A percentile compares a stretch with the other conserved stretches of the same genome.
Evolutionary conservation across 768 basidiomycete species (phyloP).

Genomic region (Boletus bicolor): DNA sequence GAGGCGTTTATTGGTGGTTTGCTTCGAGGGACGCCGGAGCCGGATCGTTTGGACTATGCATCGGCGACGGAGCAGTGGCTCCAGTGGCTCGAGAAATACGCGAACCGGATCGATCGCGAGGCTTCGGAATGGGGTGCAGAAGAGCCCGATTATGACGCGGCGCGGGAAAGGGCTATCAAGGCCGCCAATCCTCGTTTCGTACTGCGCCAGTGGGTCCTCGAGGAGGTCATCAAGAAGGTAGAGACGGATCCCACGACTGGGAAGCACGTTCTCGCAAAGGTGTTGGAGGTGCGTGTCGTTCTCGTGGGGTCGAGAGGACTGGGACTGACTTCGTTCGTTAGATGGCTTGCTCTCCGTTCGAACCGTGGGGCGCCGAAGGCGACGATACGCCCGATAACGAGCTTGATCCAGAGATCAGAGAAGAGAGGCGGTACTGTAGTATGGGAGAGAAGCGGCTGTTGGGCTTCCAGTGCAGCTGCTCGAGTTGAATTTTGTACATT

Average conservation of each 20-base stretch:
- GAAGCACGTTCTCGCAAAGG: constrained; percentile 69
- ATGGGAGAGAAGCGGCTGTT: constrained; percentile 73
- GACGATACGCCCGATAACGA: constrained; percentile 41
- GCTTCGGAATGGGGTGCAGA: constrained; percentile 41
- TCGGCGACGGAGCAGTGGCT: constrained; percentile 52
- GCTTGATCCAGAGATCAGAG: constrained; percentile 55
- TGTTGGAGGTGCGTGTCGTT: constrained; percentile 61
- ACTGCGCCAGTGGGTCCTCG: constrained; percentile 91
- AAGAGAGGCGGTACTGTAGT: constrained; percentile 75
- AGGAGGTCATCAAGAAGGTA: constrained; percentile 81
- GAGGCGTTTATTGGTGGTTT: constrained; percentile 44
- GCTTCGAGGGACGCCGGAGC: constrained; percentile 46
- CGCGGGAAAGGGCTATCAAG: constrained; percentile 49
- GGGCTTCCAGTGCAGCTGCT: constrained; percentile 94
- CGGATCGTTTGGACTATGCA: constrained; percentile 41
- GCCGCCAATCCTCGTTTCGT: constrained; percentile 86
- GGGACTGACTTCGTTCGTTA: constrained; percentile 26
- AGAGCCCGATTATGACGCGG: constrained; percentile 39
- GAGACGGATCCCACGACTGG: constrained; percentile 64
- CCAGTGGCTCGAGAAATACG: constrained; percentile 64
- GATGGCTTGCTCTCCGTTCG: constrained; percentile 88
- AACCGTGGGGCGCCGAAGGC: constrained; percentile 81
- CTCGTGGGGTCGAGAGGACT: background rate
- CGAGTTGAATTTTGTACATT: constrained; percentile 49
- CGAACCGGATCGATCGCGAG: constrained; percentile 54